These are phyloP conservation scores for Withania somnifera DNA, from an alignment of 305 asterid genomes.

Conservation along the genomic window DNA sequence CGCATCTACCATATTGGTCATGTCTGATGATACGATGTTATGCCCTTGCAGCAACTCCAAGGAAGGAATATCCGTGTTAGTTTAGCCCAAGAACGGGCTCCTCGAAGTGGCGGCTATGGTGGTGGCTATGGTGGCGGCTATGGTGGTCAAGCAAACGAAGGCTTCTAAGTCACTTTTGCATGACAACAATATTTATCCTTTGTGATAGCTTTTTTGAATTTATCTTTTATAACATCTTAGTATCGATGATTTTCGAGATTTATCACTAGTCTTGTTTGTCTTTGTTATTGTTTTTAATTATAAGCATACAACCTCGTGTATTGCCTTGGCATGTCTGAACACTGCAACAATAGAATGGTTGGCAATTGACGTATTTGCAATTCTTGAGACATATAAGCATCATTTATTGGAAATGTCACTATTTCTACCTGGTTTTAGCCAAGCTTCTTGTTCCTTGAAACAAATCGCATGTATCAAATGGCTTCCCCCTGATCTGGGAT, in stretches of 20 bases:
- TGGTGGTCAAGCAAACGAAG: slow-evolving; percentile 19
- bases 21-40: not conserved
- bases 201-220: not conserved
- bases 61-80: slow-evolving; percentile 81
- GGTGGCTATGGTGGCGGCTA: slow-evolving; percentile 19
- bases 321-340: too few relatives aligned
- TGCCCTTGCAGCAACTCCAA: slow-evolving; percentile 28
- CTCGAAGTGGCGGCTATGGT: slow-evolving; percentile 31
- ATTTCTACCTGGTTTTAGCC: too few relatives aligned
- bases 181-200: not conserved
- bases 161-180: slow-evolving; percentile 15
- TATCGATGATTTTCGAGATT: not conserved
- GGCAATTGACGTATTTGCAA: too few relatives aligned
- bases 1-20: not conserved
- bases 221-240: not conserved
- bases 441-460: too few relatives aligned
- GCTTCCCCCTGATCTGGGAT: too few relatives aligned
- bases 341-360: too few relatives aligned
- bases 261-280: not conserved
- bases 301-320: not conserved
- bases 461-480: too few relatives aligned
- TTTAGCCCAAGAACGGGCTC: slow-evolving; percentile 47
- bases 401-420: too few relatives aligned
- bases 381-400: too few relatives aligned
- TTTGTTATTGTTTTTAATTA: not conserved